These are phyloP conservation scores for Balakata baccata DNA, from an alignment of 345 rosid species.

Conservation along the genomic window DNA sequence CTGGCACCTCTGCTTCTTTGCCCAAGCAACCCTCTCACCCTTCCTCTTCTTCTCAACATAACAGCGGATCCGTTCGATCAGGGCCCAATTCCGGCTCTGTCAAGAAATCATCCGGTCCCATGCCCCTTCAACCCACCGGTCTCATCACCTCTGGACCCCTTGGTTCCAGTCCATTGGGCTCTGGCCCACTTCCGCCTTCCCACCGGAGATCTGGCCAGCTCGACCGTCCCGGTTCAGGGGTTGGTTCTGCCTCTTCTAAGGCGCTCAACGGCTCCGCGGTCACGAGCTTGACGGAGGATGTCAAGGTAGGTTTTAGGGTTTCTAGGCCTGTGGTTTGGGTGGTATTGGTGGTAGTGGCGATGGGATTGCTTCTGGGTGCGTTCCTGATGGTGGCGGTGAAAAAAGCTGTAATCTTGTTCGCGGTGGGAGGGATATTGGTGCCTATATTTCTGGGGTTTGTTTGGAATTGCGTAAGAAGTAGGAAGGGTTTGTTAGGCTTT, in stretches of 20 bases:
- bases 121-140: conserved; percentile 79
- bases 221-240: conserved; percentile 31
- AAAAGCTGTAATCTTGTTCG: conserved; percentile 65
- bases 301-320: conserved; percentile 69
- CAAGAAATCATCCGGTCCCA: conserved; percentile 70
- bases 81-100: conserved; percentile 69
- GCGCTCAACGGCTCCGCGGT: conserved; percentile 72
- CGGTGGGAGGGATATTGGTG: conserved; percentile 48
- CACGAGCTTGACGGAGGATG: conserved; percentile 59
- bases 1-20: conserved; percentile 30
- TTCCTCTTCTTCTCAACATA: conserved; percentile 68
- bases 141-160: conserved; percentile 81
- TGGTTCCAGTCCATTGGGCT: conserved; percentile 32
- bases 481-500: conserved; percentile 61
- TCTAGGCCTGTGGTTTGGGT: conserved; percentile 76
- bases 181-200: conserved; percentile 19
- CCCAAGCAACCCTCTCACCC: conserved; percentile 49
- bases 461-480: conserved; percentile 75
- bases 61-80: conserved; percentile 78
- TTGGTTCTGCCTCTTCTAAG: conserved; percentile 41
- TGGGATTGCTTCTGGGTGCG: conserved; percentile 64
- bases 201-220: conserved; percentile 72
- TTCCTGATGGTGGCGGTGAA: conserved; percentile 76
- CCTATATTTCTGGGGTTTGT: conserved; percentile 51
- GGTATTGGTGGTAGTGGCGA: conserved; percentile 55